Percentiles rank a stretch among this genome's conserved stretches.
Evolutionary conservation across 2,329 filamentous ascomycete species (phyloP).

Genomic region (Fusarium sp.): DNA sequence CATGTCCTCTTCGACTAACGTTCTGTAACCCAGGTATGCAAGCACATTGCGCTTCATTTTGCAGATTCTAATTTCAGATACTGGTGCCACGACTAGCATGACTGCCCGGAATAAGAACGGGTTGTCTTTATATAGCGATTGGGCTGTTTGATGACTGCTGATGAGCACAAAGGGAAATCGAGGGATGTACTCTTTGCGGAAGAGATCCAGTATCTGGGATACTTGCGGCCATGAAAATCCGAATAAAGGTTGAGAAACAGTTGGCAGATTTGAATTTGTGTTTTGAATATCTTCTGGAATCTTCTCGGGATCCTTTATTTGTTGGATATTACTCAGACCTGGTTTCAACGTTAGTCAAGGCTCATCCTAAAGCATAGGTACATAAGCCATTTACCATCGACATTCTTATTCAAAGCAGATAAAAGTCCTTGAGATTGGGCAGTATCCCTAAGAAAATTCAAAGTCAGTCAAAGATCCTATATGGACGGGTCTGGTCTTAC

Average conservation of each 20-base stretch:
- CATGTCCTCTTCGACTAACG: conserved; percentile 55
- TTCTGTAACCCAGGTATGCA: conserved; percentile 55
- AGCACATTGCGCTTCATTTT: conserved; percentile 57
- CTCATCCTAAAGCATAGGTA: background rate
- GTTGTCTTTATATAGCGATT: conserved; percentile 48
- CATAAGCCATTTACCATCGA: background rate
- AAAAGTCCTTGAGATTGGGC: background rate
- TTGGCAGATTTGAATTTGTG: background rate
- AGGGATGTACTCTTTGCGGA: conserved; percentile 48
- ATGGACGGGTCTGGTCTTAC: conserved; percentile 24
- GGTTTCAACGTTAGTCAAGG: background rate
- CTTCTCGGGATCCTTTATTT: background rate
- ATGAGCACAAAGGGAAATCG: conserved; percentile 55
- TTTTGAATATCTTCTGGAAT: background rate
- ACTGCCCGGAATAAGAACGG: conserved; percentile 55
- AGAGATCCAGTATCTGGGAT: conserved; percentile 50
- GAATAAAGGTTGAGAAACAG: conserved; percentile 43
- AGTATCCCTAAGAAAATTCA: background rate
- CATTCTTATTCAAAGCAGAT: background rate
- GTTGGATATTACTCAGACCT: background rate
- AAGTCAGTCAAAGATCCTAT: background rate
- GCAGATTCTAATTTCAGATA: conserved; percentile 44
- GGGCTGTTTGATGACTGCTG: conserved; percentile 45
- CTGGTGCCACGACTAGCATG: conserved; percentile 52
- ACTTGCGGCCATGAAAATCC: conserved; percentile 55